phyloP scores from a whole-genome alignment of 371 early-diverging fungal species.

The Mucor circinelloides region DNA sequence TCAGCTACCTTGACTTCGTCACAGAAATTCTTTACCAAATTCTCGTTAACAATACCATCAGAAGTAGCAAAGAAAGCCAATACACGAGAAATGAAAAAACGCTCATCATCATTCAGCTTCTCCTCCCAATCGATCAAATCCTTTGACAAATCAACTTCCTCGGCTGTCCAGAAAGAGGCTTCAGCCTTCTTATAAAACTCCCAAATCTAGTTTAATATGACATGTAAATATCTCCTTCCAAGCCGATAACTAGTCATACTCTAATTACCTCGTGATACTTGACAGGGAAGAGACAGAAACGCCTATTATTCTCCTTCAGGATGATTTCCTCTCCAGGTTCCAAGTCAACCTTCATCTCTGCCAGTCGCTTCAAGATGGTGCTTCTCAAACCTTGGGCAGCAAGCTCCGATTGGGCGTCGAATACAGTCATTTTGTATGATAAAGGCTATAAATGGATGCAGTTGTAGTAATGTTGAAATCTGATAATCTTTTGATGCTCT shows the following conservation, averaged over 20 bases:
- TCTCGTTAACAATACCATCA: constrained; percentile 99
- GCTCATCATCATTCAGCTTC: constrained; percentile 88
- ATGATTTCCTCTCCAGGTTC: constrained; percentile 28
- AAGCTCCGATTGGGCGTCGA: constrained; percentile 22
- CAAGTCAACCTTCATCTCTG: constrained; percentile 15
- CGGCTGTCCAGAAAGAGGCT: constrained; percentile 99
- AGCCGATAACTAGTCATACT: background rate
- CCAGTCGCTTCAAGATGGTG: constrained; percentile 14
- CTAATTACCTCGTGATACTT: constrained; percentile 15
- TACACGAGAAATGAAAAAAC: constrained; percentile 96
- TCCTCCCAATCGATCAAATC: constrained; percentile 95
- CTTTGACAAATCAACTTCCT: constrained; percentile 97
- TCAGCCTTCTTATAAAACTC: constrained; percentile 99
- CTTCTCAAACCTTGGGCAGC: constrained; percentile 12
- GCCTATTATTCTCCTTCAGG: constrained; percentile 65
- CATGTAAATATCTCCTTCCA: background rate
- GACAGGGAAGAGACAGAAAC: constrained; percentile 79
- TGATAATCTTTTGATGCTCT: background rate
- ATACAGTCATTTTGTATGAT: constrained; percentile 30
- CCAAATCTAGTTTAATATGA: constrained; percentile 69
- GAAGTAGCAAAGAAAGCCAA: constrained; percentile 99
- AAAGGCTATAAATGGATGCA: background rate
- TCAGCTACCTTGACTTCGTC: constrained; percentile 98
- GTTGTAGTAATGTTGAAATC: background rate
- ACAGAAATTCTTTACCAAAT: constrained; percentile 94